Conservation (phyloP, 495 filamentous ascomycete species). For the Stereocaulon alpinum region DNA sequence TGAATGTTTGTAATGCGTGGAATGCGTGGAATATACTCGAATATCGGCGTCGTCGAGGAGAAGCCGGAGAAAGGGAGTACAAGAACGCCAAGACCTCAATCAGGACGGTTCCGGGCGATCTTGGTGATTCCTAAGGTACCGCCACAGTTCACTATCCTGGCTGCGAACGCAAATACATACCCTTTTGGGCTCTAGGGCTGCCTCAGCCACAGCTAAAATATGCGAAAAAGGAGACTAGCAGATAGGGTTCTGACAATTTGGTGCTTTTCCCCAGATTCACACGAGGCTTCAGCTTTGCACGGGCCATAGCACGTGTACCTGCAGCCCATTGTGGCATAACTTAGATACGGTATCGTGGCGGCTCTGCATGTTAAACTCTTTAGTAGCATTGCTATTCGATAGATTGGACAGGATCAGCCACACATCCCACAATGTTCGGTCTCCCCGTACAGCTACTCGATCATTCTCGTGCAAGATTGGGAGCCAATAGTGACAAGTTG, state of each 20-base stretch:
- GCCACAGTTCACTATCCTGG: neutral
- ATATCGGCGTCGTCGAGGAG: neutral
- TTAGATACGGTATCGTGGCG: neutral
- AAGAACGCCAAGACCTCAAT: neutral
- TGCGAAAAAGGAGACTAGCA: neutral
- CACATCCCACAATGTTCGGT: constrained; percentile 1
- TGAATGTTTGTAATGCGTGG: neutral
- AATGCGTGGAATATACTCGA: no score
- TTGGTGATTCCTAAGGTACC: neutral
- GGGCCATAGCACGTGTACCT: constrained; percentile 5
- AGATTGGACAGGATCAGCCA: neutral
- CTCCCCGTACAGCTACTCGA: neutral
- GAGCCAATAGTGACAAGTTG: neutral
- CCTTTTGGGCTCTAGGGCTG: neutral
- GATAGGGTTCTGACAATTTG: neutral
- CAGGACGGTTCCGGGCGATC: neutral
- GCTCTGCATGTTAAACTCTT: neutral
- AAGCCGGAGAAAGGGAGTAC: neutral
- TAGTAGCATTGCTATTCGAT: neutral
- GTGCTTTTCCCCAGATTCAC: neutral
- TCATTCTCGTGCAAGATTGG: neutral
- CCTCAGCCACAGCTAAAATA: constrained; percentile 2
- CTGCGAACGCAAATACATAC: no score
- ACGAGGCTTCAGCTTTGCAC: constrained; percentile 8
- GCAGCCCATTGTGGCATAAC: neutral